Base-by-base conservation (phyloP, 2,329 filamentous ascomycete genomes). In the Macroventuria anomochaeta region DNA sequence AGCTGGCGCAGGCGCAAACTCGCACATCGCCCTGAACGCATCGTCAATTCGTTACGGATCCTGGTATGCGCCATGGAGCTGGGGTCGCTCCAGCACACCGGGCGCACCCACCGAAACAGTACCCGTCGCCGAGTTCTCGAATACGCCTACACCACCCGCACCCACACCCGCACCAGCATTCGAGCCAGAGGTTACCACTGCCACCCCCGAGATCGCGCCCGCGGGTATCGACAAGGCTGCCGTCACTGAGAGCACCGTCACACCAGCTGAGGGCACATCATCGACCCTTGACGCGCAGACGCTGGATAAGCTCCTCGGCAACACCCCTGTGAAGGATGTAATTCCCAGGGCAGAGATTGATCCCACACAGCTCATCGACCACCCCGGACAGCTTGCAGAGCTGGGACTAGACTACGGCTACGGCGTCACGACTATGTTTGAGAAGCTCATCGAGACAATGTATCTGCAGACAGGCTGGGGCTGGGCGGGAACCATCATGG, bases 381-480 rank as follows among this genome's bases (percentile, higher is more conserved):
- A 85, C 43, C 84, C 96, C 53, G 95, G 95, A 58, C 97, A 93
- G 69, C 80, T 99, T 53, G 85, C 90, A 63, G 82, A 85, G 6
- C 80, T 97, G 10, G 95, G 95, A 3, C 79, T 99, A 18, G 90
- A 97, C 66, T 97, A 88, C 68, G 92, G 93, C 70, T 93, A 80
- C 79, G 93, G 93, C 13, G 85, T 90, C 5, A 90, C 92, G 0
- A 78, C 87, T 3, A 62, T 85, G 13, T 86, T 95, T 74, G 83
- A 97, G 76, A 93, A 83, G 81, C 18, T 85, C 2, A 77, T 97
- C 10, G 95, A 99, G 79, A 86, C 93, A 70, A 71, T 96, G 33
- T 91, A 99, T 76, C 80, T 97, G 57, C 88, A 83, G 64, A 78
- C 71, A 6, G 91, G 88, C 29, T 76, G 91, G 49, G 90, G 91